Evolutionary conservation across 2,329 filamentous ascomycete genomes (phyloP), one percentile per base, ranked within the genome.

Genomic region (Domatiomyces globalis): DNA sequence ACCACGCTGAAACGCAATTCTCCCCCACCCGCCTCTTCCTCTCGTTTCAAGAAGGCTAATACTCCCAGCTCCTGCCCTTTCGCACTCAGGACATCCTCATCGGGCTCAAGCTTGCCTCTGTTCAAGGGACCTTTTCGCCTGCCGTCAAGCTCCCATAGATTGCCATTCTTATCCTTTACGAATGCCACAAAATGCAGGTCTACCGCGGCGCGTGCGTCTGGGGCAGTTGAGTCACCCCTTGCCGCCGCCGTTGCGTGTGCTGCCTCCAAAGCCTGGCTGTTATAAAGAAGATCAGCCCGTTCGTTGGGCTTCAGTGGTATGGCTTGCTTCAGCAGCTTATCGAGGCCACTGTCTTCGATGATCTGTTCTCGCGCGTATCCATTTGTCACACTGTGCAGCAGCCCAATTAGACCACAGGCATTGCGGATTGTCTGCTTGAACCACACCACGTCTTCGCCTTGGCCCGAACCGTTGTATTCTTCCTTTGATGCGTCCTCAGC

Each of bases 111-210:
- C 44, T 68, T 62, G 0, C 83, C 84, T 12, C 85, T 73, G 57
- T 87, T 78, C 45, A 90, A 67, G 0, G 86, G 86, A 0, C 86
- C 86, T 60, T 83, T 84, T 47, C 84, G 73, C 19, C 75, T 67
- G 1, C 87, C 87, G 67, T 94, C 87, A 61, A 94, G 67, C 69
- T 94, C 87, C 80, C 85, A 94, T 43, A 94, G 72, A 5, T 77
- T 77, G 51, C 83, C 83, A 65, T 85, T 80, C 49, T 69, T 69
- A 1, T 76, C 78, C 72, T 89, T 92, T 49, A 92, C 85, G 68
- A 96, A 98, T 63, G 87, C 92, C 46, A 96, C 90, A 66, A 94
- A 96, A 71, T 98, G 92, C 61, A 95, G 73, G 64, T 95, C 90
- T n/a, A 95, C 76, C 59, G 84, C 78, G 61, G 86, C 85, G n/a